Conservation (phyloP, 768 basidiomycete genomes). For the Leccinellum luteum region DNA sequence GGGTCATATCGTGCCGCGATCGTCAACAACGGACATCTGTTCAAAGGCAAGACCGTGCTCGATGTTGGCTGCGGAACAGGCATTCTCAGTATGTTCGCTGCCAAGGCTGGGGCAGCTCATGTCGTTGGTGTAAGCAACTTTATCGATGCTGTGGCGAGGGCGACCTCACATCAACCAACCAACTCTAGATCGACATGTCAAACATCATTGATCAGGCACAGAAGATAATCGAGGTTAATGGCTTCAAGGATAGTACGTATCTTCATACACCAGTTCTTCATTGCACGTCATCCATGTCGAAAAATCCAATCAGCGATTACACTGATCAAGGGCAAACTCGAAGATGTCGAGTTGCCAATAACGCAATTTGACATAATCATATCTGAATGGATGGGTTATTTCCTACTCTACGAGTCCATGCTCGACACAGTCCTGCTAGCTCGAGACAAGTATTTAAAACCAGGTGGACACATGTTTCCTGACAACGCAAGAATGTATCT, state of each 20-base stretch:
- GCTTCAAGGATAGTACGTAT: slow-evolving; percentile 87
- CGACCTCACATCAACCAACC: slow-evolving; percentile 11
- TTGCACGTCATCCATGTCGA: slow-evolving; percentile 2
- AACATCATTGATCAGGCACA: slow-evolving; percentile 99
- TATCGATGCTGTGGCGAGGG: slow-evolving; percentile 1
- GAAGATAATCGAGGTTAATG: slow-evolving; percentile 95
- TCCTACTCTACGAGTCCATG: slow-evolving; percentile 99
- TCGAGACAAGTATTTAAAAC: slow-evolving; percentile 93
- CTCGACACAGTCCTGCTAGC: slow-evolving; percentile 97
- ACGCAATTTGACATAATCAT: slow-evolving; percentile 97
- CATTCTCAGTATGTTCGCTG: slow-evolving; percentile 97
- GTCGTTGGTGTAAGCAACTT: slow-evolving; percentile 77
- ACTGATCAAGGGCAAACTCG: slow-evolving; percentile 96
- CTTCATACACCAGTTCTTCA: not conserved
- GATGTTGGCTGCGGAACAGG: slow-evolving; percentile 99
- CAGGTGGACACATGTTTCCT: slow-evolving; percentile 91
- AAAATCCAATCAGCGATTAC: slow-evolving; percentile 66
- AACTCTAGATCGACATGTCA: slow-evolving; percentile 92
- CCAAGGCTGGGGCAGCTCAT: slow-evolving; percentile 90
- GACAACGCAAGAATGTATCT: slow-evolving; percentile 90
- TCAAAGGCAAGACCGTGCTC: slow-evolving; percentile 94
- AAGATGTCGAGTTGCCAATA: slow-evolving; percentile 86
- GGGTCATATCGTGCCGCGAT: slow-evolving; percentile 94
- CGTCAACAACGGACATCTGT: slow-evolving; percentile 90
- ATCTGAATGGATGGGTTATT: slow-evolving; percentile 99